phyloP scores from a whole-genome alignment of 805 yeast species.

The Kuraishia ogatae region DNA sequence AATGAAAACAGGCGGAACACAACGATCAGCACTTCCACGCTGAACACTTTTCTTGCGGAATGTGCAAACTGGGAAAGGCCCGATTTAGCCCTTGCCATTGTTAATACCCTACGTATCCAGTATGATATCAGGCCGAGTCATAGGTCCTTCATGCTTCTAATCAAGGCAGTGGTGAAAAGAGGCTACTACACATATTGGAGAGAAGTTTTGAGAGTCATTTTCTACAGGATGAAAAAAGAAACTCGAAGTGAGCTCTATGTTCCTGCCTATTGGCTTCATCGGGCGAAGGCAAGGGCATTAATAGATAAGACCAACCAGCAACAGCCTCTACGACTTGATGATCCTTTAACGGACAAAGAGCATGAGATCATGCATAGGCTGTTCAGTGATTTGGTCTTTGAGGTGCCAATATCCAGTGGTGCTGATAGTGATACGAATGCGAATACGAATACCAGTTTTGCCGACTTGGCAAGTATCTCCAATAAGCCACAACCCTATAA shows the following conservation, averaged over 20 bases:
- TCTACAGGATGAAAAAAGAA: conserved; percentile 4
- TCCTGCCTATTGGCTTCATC: conserved; percentile 8
- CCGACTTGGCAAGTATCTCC: background rate
- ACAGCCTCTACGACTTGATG: background rate
- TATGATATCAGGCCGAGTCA: conserved; percentile 21
- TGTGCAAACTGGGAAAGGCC: conserved; percentile 1
- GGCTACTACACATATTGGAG: conserved; percentile 18
- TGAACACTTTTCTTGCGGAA: background rate
- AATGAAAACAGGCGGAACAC: too few species aligned
- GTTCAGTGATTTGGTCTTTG: background rate
- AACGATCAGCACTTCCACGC: conserved; percentile 2
- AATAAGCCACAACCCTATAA: background rate
- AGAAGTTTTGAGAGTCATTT: conserved; percentile 9
- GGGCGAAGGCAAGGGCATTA: conserved; percentile 22
- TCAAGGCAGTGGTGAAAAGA: conserved; percentile 23
- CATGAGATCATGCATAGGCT: background rate
- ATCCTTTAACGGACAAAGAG: background rate
- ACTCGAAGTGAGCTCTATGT: conserved; percentile 4
- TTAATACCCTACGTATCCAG: conserved; percentile 1
- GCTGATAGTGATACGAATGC: too few species aligned
- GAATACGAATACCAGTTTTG: too few species aligned
- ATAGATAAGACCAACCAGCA: conserved; percentile 13
- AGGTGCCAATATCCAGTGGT: background rate
- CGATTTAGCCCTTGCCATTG: conserved; percentile 21
- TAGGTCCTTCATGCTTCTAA: conserved; percentile 22